Base-by-base conservation (phyloP, 2,329 filamentous ascomycete species). In the Stenocarpella maydis region DNA sequence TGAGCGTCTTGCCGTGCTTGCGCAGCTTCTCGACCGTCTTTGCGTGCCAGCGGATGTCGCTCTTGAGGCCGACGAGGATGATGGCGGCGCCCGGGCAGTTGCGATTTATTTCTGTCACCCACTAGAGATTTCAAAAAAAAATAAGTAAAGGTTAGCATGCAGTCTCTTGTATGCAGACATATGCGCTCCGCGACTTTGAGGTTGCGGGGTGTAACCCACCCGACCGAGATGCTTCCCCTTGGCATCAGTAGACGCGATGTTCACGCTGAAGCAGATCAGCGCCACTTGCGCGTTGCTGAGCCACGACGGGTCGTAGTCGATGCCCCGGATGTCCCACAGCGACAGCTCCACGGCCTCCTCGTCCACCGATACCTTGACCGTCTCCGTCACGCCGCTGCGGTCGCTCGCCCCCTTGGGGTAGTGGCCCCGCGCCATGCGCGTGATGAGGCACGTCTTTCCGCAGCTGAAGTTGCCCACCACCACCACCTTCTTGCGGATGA, bases 391-490 rank as follows among this genome's bases (percentile, higher is more conserved):
- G 50, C 47, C 21, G 26, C 52, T 55, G 10, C 67, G 64, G 49
- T 65, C 55, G 37, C 28, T 55, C 6, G 67, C 66, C 21, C 47
- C 70, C 55, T 31, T 71, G 17, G 67, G 55, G 31, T 67, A 71
- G 15, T 64, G 55, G 8, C 70, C 67, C 21, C 37, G 49, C 8
- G 70, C 49, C 70, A 71, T 71, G 31, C 70, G 70, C 63, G 70
- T 69, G 43, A 71, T 69, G 34, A 71, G 28, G 41, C 70, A 64
- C 26, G 70, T 71, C 63, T 71, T 71, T 8, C 70, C 70, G 26
- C 70, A 71, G 63, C 70, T 71, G 34, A 71, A 67, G 31, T 69
- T 71, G 28, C 70, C 70, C 12, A 71, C 70, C 17, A 71, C 70
- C 9, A 69, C 70, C n/a, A 61, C 70, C 47, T 71, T 71, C 70